These are phyloP conservation scores for Cryphonectria naterciae DNA, from an alignment of 2,329 filamentous ascomycete species.

Conservation along the genomic window DNA sequence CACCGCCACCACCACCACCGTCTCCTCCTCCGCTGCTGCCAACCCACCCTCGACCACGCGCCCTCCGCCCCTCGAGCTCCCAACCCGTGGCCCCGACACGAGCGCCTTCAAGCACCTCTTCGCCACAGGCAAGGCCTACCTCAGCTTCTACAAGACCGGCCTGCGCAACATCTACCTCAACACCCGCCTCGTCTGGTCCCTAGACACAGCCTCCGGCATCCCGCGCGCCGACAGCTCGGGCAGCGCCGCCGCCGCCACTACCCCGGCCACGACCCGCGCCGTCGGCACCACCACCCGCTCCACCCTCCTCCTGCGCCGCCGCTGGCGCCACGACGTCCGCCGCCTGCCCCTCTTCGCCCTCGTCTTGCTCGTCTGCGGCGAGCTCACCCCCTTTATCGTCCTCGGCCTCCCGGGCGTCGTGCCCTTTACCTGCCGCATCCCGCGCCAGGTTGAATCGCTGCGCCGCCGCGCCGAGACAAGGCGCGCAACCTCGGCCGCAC, in stretches of 20 bases:
- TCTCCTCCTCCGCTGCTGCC: constrained; percentile 29
- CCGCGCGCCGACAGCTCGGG: constrained; percentile 42
- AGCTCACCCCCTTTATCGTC: constrained; percentile 83
- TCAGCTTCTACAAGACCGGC: constrained; percentile 86
- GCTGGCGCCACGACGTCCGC: constrained; percentile 73
- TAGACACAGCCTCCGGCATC: constrained; percentile 35
- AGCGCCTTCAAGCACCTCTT: constrained; percentile 58
- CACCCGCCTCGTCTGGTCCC: constrained; percentile 54
- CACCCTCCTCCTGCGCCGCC: constrained; percentile 70
- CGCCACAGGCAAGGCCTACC: constrained; percentile 73
- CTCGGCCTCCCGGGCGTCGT: constrained; percentile 71
- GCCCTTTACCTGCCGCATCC: constrained; percentile 82
- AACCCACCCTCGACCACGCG: constrained; percentile 77
- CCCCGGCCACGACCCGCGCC: constrained; percentile 39
- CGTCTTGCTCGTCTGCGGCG: constrained; percentile 77
- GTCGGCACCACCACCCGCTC: constrained; percentile 57
- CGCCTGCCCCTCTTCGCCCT: constrained; percentile 79
- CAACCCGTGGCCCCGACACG: constrained; percentile 53
- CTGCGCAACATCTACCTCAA: constrained; percentile 76
- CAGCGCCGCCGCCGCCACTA: constrained; percentile 44
- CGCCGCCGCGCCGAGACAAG: constrained; percentile 57
- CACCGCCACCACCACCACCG: too few relatives aligned
- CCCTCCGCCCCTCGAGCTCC: constrained; percentile 70
- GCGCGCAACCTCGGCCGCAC: constrained; percentile 53
- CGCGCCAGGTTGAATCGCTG: constrained; percentile 68